Percentiles rank a stretch among this genome's conserved stretches.
These are phyloP conservation scores for Venturia carpophila DNA, from an alignment of 2,329 filamentous ascomycete genomes.

Conservation along the genomic window DNA sequence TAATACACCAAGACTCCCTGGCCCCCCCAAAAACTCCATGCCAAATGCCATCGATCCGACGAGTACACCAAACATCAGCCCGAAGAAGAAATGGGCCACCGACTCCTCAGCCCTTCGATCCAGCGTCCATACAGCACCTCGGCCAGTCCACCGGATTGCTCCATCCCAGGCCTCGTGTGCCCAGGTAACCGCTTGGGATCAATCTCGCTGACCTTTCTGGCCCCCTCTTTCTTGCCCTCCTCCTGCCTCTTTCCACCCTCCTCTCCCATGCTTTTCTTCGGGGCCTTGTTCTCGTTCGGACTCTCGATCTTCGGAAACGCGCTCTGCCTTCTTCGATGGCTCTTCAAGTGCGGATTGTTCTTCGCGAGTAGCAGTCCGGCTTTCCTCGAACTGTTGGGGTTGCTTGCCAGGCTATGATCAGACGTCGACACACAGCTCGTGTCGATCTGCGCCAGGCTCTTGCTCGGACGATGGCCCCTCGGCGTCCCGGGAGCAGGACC, in stretches of 20 bases:
- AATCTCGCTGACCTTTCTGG: conserved; percentile 21
- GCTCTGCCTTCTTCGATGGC: conserved; percentile 54
- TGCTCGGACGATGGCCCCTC: not conserved
- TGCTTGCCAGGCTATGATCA: not conserved
- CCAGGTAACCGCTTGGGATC: conserved; percentile 50
- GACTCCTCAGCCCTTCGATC: conserved; percentile 66
- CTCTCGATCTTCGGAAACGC: conserved; percentile 20
- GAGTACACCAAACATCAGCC: not conserved
- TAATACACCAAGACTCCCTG: not conserved
- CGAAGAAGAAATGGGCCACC: conserved; percentile 31
- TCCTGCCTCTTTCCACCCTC: too few species aligned
- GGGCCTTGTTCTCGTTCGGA: not conserved
- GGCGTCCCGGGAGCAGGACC: conserved; percentile 7
- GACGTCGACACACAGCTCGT: not conserved
- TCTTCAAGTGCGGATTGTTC: conserved; percentile 78
- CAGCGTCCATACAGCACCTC: conserved; percentile 88
- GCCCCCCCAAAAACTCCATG: too few species aligned
- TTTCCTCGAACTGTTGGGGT: conserved; percentile 23
- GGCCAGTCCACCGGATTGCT: conserved; percentile 80
- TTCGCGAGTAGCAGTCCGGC: conserved; percentile 68
- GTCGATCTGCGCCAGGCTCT: conserved; percentile 4
- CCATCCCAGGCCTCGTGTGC: conserved; percentile 64
- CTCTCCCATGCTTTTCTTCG: too few species aligned
- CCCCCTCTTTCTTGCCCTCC: not conserved
- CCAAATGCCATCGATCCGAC: too few species aligned